A percentile compares a stretch with the other conserved stretches of the same genome.
phyloP scores from a whole-genome alignment of 2,329 filamentous ascomycete genomes.

The Zasmidium angulare region DNA sequence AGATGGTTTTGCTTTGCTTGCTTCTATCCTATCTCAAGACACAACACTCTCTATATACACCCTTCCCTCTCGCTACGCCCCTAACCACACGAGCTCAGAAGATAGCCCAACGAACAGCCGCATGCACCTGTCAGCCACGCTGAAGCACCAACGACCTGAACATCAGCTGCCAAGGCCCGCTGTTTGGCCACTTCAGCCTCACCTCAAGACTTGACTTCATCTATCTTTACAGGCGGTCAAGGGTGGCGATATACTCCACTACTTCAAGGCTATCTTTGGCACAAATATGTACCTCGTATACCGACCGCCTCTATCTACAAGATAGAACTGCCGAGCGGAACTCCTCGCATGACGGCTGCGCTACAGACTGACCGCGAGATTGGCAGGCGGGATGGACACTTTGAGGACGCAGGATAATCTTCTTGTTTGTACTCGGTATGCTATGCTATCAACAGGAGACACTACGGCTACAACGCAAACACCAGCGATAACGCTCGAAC shows the following conservation, averaged over 20 bases:
- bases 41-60: background rate
- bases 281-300: background rate
- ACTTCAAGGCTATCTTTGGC: background rate
- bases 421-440: background rate
- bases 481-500: background rate
- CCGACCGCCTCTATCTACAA: background rate
- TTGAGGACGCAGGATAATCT: background rate
- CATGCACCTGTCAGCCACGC: background rate
- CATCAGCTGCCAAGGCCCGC: background rate
- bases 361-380: background rate
- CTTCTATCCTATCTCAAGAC: background rate
- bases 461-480: background rate
- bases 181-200: background rate
- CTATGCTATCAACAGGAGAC: background rate
- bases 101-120: background rate
- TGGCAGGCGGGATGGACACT: background rate
- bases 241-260: background rate
- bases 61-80: background rate
- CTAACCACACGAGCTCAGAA: no score
- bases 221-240: background rate
- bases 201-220: background rate
- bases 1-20: no score
- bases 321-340: background rate
- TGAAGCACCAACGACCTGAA: background rate
- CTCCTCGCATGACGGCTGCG: no score